Conservation (phyloP, 306 rosid species). For the Trichosanthes truncata region DNA sequence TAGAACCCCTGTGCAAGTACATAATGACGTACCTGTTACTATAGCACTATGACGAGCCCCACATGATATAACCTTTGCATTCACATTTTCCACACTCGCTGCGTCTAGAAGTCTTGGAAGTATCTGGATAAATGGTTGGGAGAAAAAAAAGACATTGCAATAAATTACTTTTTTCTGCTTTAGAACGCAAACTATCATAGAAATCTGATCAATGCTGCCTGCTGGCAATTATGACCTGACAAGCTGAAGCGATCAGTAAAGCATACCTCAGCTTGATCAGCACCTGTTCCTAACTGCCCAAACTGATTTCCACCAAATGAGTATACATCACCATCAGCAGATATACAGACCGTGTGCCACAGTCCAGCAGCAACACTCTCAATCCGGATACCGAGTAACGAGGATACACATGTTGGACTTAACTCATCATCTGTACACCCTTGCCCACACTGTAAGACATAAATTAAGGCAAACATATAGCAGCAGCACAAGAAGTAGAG, state of each 20-base stretch:
- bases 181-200: neutral
- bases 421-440: conserved; percentile 85
- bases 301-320: conserved; percentile 92
- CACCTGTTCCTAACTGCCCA: conserved; percentile 94
- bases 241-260: conserved; percentile 3
- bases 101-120: conserved; percentile 74
- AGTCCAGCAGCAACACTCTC: conserved; percentile 79
- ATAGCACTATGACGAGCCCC: conserved; percentile 92
- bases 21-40: conserved; percentile 49
- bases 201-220: neutral
- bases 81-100: conserved; percentile 63
- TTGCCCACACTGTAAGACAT: conserved; percentile 78
- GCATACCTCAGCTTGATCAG: conserved; percentile 78
- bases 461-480: conserved; percentile 22
- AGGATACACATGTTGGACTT: conserved; percentile 69
- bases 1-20: neutral
- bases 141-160: neutral
- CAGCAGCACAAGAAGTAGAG: conserved; percentile 17
- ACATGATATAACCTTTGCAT: conserved; percentile 64
- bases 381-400: conserved; percentile 67
- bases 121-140: conserved; percentile 30
- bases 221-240: neutral
- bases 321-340: conserved; percentile 79
- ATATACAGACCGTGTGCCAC: conserved; percentile 87
- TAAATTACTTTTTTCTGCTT: neutral